A percentile compares a stretch with the other conserved stretches of the same genome.
Evolutionary conservation across 139 green algal species (phyloP).

Genomic region (Deuterostichococcus epilithicus): DNA sequence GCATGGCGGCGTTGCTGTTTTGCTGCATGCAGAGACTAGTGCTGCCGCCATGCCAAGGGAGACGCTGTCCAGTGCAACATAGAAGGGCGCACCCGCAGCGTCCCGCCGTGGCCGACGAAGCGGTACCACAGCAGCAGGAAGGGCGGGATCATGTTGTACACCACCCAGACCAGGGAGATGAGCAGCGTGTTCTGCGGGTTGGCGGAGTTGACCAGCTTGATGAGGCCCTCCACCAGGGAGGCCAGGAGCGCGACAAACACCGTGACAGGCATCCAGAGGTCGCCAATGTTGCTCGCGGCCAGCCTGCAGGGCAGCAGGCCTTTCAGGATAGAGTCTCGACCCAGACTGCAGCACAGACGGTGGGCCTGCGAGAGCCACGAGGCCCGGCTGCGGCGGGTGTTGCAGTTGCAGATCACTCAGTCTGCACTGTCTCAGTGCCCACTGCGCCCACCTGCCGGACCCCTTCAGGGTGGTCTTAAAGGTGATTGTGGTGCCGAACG

Average conservation of each 20-base stretch:
- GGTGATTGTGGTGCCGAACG: conserved; percentile 25
- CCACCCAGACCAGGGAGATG: conserved; percentile 33
- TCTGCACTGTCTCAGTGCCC: no score
- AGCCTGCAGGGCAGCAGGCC: no score
- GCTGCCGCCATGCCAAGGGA: no score
- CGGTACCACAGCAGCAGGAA: conserved; percentile 38
- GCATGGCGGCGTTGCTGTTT: no score
- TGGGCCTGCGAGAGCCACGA: no score
- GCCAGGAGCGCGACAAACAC: conserved; percentile 5
- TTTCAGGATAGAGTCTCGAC: no score
- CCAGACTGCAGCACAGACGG: no score
- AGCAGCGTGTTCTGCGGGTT: conserved; percentile 17
- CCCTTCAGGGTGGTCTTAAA: conserved; percentile 50
- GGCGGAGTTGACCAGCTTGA: conserved; percentile 11
- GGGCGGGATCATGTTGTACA: conserved; percentile 44
- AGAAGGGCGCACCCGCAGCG: conserved; percentile 10
- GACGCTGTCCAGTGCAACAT: no score
- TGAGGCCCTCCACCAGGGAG: conserved; percentile 11
- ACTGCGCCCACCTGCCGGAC: conserved; percentile 2
- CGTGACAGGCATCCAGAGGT: conserved; percentile 21
- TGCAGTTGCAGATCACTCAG: no score
- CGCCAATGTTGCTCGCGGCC: not conserved
- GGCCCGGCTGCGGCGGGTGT: no score
- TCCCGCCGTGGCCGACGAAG: conserved; percentile 16
- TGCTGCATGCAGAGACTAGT: no score